Evolutionary conservation across 805 yeast species (phyloP), one percentile per base, ranked within the genome.

Genomic region (Yarrowia deformans): DNA sequence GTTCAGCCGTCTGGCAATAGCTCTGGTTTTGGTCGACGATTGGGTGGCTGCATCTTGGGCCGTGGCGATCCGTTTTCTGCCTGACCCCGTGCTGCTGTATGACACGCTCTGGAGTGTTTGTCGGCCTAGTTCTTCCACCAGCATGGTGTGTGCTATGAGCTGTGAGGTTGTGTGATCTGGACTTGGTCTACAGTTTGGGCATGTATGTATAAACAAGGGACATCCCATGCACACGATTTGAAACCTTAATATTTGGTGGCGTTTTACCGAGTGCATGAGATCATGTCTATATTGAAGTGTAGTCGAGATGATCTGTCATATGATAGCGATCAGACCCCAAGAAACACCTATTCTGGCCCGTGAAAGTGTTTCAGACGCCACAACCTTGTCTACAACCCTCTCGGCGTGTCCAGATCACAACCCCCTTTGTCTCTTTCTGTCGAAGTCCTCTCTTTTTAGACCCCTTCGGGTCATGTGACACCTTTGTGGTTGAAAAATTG

Each of bases 1-100:
- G 19, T 70, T 73, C 60, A 77, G 46, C 12, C 77, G 70, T 49
- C 73, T 32, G 10, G 64, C 69, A 12, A 73, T 48, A 3, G 76
- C 76, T 52, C 76, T 66, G 12, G 60, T 64, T 43, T 70, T 60
- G 10, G 72, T 34, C 9, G 72, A 64, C 8, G 70, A 48, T 32
- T 48, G 68, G 9, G 68, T 48, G 9, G 68, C 55, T 7, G 68
- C 45, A 19, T 63, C 68, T 19, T 48, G 55, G 16, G 56, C 35
- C 1, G 66, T 60, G 18, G 66, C 66, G 42, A 60, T 60, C 6
- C 66, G 50, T 60, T 60, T 60, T 60, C 66, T 13, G 5, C 66
- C 66, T 1, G 66, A 60, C 14, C 48, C 66, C 19, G 66, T 43
- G 42, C 42, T 60, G 52, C 46, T 60, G 10, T 60, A 60, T 16